Evolutionary conservation across 2,329 filamentous ascomycete species (phyloP).

Genomic region (Colletotrichum higginsianum): DNA sequence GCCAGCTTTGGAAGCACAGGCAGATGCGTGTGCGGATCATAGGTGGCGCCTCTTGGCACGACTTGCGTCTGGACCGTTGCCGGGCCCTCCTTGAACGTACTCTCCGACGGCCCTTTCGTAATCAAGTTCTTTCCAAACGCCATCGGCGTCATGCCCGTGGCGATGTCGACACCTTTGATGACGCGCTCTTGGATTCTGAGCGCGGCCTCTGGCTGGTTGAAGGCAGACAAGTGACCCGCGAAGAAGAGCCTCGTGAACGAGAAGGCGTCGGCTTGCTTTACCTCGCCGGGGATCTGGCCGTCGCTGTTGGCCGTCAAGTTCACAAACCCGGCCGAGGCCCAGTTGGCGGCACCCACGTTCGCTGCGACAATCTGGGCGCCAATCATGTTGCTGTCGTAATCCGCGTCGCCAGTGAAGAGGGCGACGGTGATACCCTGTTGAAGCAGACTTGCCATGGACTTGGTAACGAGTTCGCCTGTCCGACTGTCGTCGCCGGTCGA

Average conservation of each 20-base stretch:
- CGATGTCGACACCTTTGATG: slow-evolving; percentile 32
- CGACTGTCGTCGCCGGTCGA: slow-evolving; percentile 35
- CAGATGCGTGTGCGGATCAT: slow-evolving; percentile 26
- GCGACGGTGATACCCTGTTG: slow-evolving; percentile 26
- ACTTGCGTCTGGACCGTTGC: slow-evolving; percentile 18
- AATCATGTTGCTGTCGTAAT: slow-evolving; percentile 35
- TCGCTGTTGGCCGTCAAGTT: slow-evolving; percentile 24
- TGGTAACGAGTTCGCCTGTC: slow-evolving; percentile 11
- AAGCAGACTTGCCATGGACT: slow-evolving; percentile 9
- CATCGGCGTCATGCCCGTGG: slow-evolving; percentile 20
- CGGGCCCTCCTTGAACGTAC: slow-evolving; percentile 8
- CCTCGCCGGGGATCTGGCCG: slow-evolving; percentile 29
- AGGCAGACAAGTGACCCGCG: slow-evolving; percentile 24
- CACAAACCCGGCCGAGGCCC: slow-evolving; percentile 24
- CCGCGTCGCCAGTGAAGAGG: slow-evolving; percentile 27
- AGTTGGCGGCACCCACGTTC: slow-evolving; percentile 17
- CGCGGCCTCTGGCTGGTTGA: slow-evolving; percentile 28
- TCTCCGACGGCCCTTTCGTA: slow-evolving; percentile 9
- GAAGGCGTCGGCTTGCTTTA: slow-evolving; percentile 30
- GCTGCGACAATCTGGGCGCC: slow-evolving; percentile 18
- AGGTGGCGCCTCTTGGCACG: background rate
- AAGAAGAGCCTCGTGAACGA: slow-evolving; percentile 25
- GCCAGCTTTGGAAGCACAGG: slow-evolving; percentile 14
- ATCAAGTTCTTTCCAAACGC: slow-evolving; percentile 12
- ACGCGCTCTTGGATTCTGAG: slow-evolving; percentile 25